Percentiles rank a stretch among this genome's conserved stretches.
phyloP scores from a whole-genome alignment of 805 yeast genomes.

The Schwanniomyces pseudopolymorphus region DNA sequence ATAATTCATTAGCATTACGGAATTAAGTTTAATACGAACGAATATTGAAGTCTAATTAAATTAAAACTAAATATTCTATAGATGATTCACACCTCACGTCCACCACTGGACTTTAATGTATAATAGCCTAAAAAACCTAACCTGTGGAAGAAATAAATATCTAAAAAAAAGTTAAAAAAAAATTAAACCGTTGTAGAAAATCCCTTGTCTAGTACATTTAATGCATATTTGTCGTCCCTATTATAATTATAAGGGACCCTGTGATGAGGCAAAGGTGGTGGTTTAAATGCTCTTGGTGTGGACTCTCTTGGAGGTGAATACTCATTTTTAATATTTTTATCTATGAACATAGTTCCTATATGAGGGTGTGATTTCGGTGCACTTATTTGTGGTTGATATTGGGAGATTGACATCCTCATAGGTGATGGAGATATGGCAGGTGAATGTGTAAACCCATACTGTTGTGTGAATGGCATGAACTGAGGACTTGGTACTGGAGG shows the following conservation, averaged over 20 bases:
- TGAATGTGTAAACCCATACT: not conserved
- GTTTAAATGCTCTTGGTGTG: not conserved
- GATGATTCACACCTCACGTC: not conserved
- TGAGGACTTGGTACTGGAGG: not conserved
- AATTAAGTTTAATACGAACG: not conserved
- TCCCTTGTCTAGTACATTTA: slow-evolving; percentile 18
- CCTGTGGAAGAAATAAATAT: not conserved
- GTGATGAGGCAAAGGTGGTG: not conserved
- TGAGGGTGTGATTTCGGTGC: not conserved
- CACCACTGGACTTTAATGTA: not conserved
- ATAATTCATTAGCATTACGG: not conserved
- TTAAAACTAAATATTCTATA: not conserved
- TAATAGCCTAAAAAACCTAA: not conserved
- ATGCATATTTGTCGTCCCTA: slow-evolving; percentile 13
- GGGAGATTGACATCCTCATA: not conserved
- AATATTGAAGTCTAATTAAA: not conserved
- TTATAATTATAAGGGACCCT: slow-evolving; percentile 5
- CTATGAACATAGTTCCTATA: not conserved
- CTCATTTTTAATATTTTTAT: not conserved
- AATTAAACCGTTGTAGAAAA: slow-evolving; percentile 8
- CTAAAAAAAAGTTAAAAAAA: not conserved
- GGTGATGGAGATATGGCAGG: not conserved
- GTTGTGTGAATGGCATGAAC: not conserved
- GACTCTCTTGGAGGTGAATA: not conserved
- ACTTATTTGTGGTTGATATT: not conserved